Conservation (phyloP, 2,329 filamentous ascomycete species). For the Penicillium sp. region DNA sequence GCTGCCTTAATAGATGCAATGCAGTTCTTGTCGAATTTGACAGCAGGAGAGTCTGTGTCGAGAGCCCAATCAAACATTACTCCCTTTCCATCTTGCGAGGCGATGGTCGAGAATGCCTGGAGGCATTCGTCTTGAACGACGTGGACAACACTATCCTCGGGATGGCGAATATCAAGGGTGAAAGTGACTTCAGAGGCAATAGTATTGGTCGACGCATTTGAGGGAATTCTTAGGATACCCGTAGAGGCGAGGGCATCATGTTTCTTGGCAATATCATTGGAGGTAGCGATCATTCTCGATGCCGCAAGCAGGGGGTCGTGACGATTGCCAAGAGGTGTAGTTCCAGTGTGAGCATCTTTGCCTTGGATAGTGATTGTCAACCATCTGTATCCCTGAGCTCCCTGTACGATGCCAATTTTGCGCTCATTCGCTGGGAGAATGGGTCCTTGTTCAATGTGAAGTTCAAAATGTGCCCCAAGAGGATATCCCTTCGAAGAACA, state of each 20-base stretch:
- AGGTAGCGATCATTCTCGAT: slow-evolving; percentile 66
- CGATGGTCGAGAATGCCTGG: slow-evolving; percentile 60
- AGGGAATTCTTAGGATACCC: slow-evolving; percentile 65
- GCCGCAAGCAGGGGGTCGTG: slow-evolving; percentile 68
- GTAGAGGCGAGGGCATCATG: slow-evolving; percentile 66
- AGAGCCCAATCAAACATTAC: slow-evolving; percentile 58
- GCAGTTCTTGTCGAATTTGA: slow-evolving; percentile 66
- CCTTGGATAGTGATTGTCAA: slow-evolving; percentile 67
- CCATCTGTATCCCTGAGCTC: slow-evolving; percentile 73
- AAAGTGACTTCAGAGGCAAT: slow-evolving; percentile 68
- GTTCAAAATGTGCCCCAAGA: slow-evolving; percentile 75
- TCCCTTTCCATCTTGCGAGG: slow-evolving; percentile 56
- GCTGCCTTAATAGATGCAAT: slow-evolving; percentile 63
- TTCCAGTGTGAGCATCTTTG: slow-evolving; percentile 71
- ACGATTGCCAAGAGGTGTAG: slow-evolving; percentile 65
- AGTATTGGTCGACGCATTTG: slow-evolving; percentile 68
- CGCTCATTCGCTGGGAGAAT: slow-evolving; percentile 65
- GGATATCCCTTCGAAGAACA: slow-evolving; percentile 56
- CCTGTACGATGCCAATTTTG: slow-evolving; percentile 68
- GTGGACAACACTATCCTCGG: slow-evolving; percentile 58
- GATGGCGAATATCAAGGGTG: slow-evolving; percentile 67
- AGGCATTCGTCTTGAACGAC: slow-evolving; percentile 60
- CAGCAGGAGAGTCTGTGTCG: slow-evolving; percentile 62
- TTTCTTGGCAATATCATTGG: slow-evolving; percentile 62
- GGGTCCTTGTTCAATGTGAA: slow-evolving; percentile 81